Evolutionary conservation across 148 eudicot species (phyloP).

Genomic region (Suaeda aralocaspica): DNA sequence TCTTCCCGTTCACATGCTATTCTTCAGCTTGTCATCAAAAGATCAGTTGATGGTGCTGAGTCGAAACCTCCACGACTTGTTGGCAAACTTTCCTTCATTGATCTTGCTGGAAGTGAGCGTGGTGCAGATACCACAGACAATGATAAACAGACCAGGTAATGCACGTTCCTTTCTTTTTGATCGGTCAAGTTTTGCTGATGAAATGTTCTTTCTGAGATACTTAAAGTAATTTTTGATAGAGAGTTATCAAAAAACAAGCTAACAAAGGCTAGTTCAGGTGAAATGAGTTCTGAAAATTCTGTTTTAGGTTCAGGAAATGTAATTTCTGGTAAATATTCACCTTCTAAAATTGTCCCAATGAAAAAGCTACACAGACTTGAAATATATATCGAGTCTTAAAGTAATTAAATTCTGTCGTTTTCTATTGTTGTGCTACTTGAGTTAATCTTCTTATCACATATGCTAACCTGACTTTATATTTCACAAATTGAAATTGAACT

Average conservation of each 20-base stretch:
- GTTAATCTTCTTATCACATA: background rate
- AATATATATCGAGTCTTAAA: too few relatives aligned
- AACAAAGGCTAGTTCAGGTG: too few relatives aligned
- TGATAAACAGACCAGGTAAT: constrained; percentile 95
- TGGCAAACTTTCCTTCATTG: constrained; percentile 96
- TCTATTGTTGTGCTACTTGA: background rate
- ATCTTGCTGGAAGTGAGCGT: constrained; percentile 99
- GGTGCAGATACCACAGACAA: constrained; percentile 99
- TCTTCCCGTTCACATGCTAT: constrained; percentile 99
- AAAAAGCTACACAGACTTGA: too few relatives aligned
- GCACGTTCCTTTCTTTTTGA: background rate
- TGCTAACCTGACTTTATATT: background rate
- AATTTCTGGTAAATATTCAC: too few relatives aligned
- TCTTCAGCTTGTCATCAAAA: constrained; percentile 86
- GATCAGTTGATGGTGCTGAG: constrained; percentile 64
- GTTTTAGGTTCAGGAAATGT: too few relatives aligned
- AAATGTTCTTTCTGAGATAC: background rate
- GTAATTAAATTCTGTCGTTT: too few relatives aligned
- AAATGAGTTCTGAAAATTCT: too few relatives aligned
- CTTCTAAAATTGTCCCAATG: too few relatives aligned
- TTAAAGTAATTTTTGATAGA: too few relatives aligned
- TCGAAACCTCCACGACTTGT: constrained; percentile 74
- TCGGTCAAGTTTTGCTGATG: background rate
- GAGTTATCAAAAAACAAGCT: too few relatives aligned
- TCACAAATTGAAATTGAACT: constrained; percentile 2